Evolutionary conservation across 2,329 filamentous ascomycete species (phyloP), one percentile per base, ranked within the genome.

Genomic region (Xylariaceae sp.): DNA sequence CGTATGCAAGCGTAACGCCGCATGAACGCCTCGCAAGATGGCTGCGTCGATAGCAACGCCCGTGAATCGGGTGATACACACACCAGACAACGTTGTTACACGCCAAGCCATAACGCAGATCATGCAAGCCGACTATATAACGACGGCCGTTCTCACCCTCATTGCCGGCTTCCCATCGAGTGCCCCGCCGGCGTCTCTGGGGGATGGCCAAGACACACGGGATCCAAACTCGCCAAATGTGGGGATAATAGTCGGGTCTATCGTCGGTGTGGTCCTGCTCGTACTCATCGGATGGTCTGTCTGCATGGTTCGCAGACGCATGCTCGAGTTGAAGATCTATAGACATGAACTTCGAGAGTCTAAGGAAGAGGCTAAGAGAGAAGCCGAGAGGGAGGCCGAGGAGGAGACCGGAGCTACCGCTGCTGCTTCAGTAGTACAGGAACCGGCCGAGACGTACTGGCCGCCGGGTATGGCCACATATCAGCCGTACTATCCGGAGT

Each of bases 91-190:
- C n/a, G 39, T 66, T 18, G 23, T 61, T 9, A 53, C 56, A 56
- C 69, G 67, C 48, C 70, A 70, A 55, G 58, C 70, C 49, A 66
- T 71, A 45, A 71, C 70, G 2, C 71, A 73, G 59, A 65, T 72
- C 53, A 69, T 67, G 4, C 65, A 68, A 50, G 61, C 63, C 34
- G 68, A 67, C 55, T 63, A 63, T 17, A 70, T 66, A 3, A 66
- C 61, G 18, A 72, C 70, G 2, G 66, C 70, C 5, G 17, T 70
- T 15, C 66, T 72, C 11, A 71, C 69, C 3, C 69, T 72, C 7
- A 67, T 67, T 30, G 63, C 64, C 3, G 67, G 67, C 45, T 30
- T 1, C 23, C 23, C 23, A 30, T 30, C 23, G 52, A 55, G 15
- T 63, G 66, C 5, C 63, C 66, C 4, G 55, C 64, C 48, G 65